Evolutionary conservation across 371 early-diverging fungal species (phyloP).

Genomic region (Nosema muscidifuracis): DNA sequence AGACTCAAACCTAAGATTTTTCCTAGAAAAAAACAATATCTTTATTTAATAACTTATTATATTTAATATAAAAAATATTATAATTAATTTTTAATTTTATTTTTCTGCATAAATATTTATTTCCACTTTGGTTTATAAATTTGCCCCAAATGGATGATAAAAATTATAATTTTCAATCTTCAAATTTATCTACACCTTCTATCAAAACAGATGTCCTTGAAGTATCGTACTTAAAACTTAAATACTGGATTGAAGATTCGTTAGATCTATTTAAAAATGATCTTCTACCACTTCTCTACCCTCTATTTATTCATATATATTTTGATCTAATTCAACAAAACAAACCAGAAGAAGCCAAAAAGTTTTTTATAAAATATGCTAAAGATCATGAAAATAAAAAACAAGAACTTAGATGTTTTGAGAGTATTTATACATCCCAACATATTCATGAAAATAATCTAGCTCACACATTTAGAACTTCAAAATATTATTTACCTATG

Average conservation of each 20-base stretch:
- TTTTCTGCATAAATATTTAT: no score
- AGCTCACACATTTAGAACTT: conserved; percentile 70
- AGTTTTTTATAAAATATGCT: conserved; percentile 71
- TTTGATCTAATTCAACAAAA: conserved; percentile 70
- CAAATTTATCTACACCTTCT: not conserved
- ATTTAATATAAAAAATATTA: no score
- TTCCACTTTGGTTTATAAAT: no score
- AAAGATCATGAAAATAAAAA: conserved; percentile 71
- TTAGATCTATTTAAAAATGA: conserved; percentile 72
- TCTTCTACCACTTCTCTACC: conserved; percentile 75
- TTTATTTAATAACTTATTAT: no score
- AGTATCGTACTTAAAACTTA: conserved; percentile 68
- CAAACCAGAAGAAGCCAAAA: conserved; percentile 64
- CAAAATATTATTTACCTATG: conserved; percentile 80
- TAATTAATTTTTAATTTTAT: no score
- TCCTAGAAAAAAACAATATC: no score
- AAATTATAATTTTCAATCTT: no score
- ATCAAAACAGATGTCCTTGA: conserved; percentile 23
- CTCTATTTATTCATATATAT: conserved; percentile 83
- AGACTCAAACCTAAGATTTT: no score
- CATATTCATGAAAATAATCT: conserved; percentile 74
- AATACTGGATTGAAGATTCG: conserved; percentile 83
- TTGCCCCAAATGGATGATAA: not conserved
- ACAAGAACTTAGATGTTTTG: conserved; percentile 64
- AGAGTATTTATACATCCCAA: conserved; percentile 66